Conservation (phyloP, 2,329 filamentous ascomycete genomes). For the Raffaelea ambrosiae region DNA sequence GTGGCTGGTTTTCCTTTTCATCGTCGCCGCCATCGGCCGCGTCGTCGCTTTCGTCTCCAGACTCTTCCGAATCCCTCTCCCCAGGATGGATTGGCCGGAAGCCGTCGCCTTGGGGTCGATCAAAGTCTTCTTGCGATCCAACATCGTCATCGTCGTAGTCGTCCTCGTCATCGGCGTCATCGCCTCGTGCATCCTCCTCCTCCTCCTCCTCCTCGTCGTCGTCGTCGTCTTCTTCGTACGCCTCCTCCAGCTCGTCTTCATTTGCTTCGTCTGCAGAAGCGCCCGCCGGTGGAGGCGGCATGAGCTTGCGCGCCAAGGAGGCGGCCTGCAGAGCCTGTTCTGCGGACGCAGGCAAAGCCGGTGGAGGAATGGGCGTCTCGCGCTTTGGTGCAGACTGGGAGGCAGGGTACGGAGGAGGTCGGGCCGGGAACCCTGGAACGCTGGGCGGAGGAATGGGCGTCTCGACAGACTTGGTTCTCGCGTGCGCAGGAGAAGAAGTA, state of each 20-base stretch:
- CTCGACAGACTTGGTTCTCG: no score
- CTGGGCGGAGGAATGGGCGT: no score
- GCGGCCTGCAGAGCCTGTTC: neutral
- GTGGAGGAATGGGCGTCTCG: conserved; percentile 7
- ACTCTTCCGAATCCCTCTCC: neutral
- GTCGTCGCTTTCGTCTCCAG: neutral
- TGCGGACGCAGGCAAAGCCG: conserved; percentile 5
- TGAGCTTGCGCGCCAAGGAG: no score
- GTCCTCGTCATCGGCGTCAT: neutral
- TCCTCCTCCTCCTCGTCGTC: conserved; percentile 1
- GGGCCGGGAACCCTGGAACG: no score
- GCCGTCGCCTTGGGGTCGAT: no score
- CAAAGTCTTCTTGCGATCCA: neutral
- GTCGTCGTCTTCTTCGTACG: conserved; percentile 1
- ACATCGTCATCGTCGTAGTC: neutral
- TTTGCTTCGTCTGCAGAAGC: neutral
- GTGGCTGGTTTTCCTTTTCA: neutral
- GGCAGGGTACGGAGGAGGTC: no score
- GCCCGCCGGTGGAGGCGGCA: no score
- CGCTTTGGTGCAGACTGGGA: no score
- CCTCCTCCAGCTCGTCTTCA: neutral
- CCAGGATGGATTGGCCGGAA: no score
- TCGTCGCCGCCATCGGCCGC: neutral
- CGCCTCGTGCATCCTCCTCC: neutral
- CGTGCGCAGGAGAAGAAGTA: no score